These are phyloP conservation scores for Chamaecyparis obtusa DNA, from an alignment of 75 land plant genomes.

Conservation along the genomic window DNA sequence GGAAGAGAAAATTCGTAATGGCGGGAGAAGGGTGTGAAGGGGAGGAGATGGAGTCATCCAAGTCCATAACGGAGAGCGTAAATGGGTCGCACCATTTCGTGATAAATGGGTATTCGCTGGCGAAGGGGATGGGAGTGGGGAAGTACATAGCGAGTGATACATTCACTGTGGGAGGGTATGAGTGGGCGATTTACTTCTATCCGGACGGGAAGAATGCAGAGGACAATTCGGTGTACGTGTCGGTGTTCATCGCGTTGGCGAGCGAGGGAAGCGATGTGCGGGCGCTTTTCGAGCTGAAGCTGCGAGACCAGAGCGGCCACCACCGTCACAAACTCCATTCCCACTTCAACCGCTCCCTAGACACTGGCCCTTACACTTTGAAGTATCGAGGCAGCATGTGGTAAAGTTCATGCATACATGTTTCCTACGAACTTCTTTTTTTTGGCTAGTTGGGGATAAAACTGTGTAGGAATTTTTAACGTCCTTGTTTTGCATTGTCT, in stretches of 20 bases:
- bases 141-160: constrained; percentile 3
- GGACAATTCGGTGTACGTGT: constrained; percentile 55
- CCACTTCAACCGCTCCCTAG: constrained; percentile 55
- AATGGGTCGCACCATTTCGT: neutral
- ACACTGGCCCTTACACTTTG: constrained; percentile 58
- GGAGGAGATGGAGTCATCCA: neutral
- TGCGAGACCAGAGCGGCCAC: constrained; percentile 54
- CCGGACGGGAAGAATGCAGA: constrained; percentile 61
- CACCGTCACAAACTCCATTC: constrained; percentile 56
- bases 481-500: too few species aligned
- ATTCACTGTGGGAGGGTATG: constrained; percentile 44
- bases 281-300: constrained; percentile 53
- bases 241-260: constrained; percentile 56
- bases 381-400: constrained; percentile 70
- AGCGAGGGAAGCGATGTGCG: constrained; percentile 63
- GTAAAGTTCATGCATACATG: constrained; percentile 22
- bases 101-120: neutral
- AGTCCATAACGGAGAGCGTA: constrained; percentile 11
- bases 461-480: too few species aligned
- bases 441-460: too few species aligned
- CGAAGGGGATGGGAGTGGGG: constrained; percentile 3
- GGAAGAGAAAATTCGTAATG: neutral
- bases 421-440: too few species aligned
- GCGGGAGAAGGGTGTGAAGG: neutral
- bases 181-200: constrained; percentile 65